These are phyloP conservation scores for Pelagomonas calceolata DNA, from an alignment of 108 stramenopile genomes.

Conservation along the genomic window DNA sequence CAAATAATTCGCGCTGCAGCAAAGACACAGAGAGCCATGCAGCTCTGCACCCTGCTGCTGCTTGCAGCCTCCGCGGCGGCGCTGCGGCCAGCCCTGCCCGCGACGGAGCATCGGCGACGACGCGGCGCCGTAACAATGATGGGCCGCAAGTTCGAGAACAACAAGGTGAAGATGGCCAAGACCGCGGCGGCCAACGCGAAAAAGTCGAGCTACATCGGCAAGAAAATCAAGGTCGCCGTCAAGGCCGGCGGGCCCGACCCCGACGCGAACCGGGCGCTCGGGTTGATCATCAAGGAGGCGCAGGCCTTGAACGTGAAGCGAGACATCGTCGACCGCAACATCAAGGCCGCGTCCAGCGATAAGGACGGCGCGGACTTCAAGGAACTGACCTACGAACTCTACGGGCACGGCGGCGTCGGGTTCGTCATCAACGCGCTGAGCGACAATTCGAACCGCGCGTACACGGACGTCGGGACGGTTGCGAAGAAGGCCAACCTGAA, in stretches of 20 bases:
- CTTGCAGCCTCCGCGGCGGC: no score
- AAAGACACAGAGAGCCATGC: no score
- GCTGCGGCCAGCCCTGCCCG: no score
- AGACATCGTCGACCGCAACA: conserved; percentile 68
- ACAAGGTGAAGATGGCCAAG: not conserved
- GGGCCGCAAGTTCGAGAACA: conserved; percentile 1
- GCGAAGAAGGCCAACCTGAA: conserved; percentile 52
- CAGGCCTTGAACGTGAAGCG: conserved; percentile 53
- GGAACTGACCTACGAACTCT: conserved; percentile 65
- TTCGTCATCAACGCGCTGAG: conserved; percentile 66
- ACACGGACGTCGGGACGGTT: conserved; percentile 56
- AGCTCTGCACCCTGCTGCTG: no score
- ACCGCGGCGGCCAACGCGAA: not conserved
- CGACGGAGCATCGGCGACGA: no score
- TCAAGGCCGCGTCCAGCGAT: conserved; percentile 69
- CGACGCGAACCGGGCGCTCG: conserved; percentile 55
- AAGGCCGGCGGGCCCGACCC: conserved; percentile 71
- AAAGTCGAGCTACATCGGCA: conserved; percentile 42
- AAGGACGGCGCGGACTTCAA: conserved; percentile 55
- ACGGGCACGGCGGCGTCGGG: conserved; percentile 54
- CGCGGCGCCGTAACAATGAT: no score
- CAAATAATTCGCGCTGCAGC: no score
- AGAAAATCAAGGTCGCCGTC: conserved; percentile 79
- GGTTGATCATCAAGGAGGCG: conserved; percentile 63
- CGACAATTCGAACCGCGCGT: conserved; percentile 71